A percentile compares a stretch with the other conserved stretches of the same genome.
Evolutionary conservation across 139 green algal genomes (phyloP).

Genomic region (Closterium sp.): DNA sequence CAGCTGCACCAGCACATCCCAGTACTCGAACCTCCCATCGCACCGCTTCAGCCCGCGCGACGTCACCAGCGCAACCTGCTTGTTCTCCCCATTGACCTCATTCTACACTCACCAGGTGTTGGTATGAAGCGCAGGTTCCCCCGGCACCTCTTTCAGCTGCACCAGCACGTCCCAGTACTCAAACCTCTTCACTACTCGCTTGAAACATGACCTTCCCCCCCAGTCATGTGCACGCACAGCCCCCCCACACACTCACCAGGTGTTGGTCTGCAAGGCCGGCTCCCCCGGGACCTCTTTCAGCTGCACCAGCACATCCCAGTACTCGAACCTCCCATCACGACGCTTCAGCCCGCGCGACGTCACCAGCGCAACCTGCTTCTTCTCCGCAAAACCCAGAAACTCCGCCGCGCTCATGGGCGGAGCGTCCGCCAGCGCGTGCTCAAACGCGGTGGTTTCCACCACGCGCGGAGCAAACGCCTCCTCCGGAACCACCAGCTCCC

Average conservation of each 20-base stretch:
- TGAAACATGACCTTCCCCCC: too few relatives aligned
- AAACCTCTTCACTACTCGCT: too few relatives aligned
- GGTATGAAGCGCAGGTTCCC: background rate
- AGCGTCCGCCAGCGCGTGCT: background rate
- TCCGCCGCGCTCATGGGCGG: constrained; percentile 17
- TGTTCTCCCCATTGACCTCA: background rate
- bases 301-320: constrained; percentile 10
- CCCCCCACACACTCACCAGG: background rate
- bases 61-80: constrained; percentile 7
- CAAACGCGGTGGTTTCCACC: constrained; percentile 11
- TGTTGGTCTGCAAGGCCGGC: background rate
- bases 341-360: background rate
- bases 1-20: constrained; percentile 9
- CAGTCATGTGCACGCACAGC: too few relatives aligned
- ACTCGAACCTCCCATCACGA: background rate
- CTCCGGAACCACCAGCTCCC: constrained; percentile 28
- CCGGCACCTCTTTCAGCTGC: background rate
- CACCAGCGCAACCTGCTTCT: constrained; percentile 10
- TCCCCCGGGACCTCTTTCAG: constrained; percentile 8
- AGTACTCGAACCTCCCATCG: background rate
- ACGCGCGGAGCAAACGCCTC: constrained; percentile 5
- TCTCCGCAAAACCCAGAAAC: constrained; percentile 7
- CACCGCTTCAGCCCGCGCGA: background rate
- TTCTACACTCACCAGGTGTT: background rate
- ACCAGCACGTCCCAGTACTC: background rate